These are phyloP conservation scores for Yamadazyma ubonensis DNA, from an alignment of 805 yeast species.

Conservation along the genomic window DNA sequence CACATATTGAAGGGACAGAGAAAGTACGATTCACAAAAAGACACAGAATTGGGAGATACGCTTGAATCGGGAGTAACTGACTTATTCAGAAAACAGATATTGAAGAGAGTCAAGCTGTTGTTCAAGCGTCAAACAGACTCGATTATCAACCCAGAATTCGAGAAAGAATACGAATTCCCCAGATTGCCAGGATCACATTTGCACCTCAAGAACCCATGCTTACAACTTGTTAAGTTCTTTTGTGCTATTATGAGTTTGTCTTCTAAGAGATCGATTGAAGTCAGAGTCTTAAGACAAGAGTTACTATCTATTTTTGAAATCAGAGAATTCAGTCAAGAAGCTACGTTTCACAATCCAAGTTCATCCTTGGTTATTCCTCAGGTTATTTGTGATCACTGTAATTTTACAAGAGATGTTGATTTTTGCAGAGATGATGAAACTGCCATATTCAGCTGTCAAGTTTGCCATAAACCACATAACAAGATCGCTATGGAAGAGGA, in stretches of 20 bases:
- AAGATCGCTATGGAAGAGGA: conserved; percentile 75
- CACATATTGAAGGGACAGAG: conserved; percentile 48
- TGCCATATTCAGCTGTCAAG: conserved; percentile 59
- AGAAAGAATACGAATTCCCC: conserved; percentile 71
- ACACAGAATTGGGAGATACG: conserved; percentile 27
- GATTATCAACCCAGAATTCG: conserved; percentile 61
- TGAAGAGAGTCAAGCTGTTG: conserved; percentile 64
- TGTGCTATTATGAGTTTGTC: conserved; percentile 73
- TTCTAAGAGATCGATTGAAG: conserved; percentile 63
- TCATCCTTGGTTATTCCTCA: conserved; percentile 64
- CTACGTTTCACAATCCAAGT: conserved; percentile 73
- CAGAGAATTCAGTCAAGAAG: conserved; percentile 78
- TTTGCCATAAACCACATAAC: conserved; percentile 65
- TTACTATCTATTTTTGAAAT: conserved; percentile 72
- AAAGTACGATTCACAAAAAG: conserved; percentile 32
- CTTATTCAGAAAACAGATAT: conserved; percentile 59
- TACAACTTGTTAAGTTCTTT: conserved; percentile 75
- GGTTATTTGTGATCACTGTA: conserved; percentile 79
- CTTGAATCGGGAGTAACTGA: conserved; percentile 49
- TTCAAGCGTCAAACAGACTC: conserved; percentile 71
- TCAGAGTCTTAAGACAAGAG: conserved; percentile 70
- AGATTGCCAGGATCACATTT: conserved; percentile 70
- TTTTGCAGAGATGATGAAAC: conserved; percentile 66
- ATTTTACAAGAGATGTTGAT: conserved; percentile 71
- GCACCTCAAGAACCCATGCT: conserved; percentile 61